Evolutionary conservation across 805 yeast genomes (phyloP).

Genomic region (Starmerella riodocensis): DNA sequence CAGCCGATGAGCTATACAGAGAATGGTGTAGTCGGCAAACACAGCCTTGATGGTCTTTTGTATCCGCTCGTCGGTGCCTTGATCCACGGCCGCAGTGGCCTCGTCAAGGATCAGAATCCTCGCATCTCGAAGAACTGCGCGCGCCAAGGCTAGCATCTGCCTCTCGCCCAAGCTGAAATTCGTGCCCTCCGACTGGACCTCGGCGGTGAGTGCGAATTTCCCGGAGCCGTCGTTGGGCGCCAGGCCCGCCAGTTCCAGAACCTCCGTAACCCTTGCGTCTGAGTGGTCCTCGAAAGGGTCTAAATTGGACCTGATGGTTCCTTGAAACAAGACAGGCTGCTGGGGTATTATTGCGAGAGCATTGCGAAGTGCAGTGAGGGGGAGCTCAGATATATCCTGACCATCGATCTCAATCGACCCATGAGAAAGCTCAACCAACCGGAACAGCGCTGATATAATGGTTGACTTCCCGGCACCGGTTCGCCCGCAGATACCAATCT

Average conservation of each 20-base stretch:
- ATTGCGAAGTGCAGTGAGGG: conserved; percentile 54
- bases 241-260: conserved; percentile 40
- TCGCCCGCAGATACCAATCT: conserved; percentile 76
- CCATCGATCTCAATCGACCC: conserved; percentile 55
- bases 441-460: conserved; percentile 55
- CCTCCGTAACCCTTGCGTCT: conserved; percentile 54
- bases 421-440: conserved; percentile 44
- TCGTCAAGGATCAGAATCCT: conserved; percentile 56
- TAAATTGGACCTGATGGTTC: conserved; percentile 58
- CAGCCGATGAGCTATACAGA: conserved; percentile 61
- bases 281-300: conserved; percentile 52
- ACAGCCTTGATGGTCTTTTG: conserved; percentile 46
- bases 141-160: conserved; percentile 36
- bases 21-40: conserved; percentile 47
- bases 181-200: conserved; percentile 13
- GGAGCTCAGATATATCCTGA: conserved; percentile 46
- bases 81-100: conserved; percentile 68
- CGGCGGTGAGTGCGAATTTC: conserved; percentile 47
- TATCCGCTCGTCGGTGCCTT: conserved; percentile 52
- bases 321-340: conserved; percentile 73
- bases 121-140: conserved; percentile 52
- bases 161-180: conserved; percentile 17
- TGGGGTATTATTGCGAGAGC: conserved; percentile 72
- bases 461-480: conserved; percentile 84
- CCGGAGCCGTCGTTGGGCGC: conserved; percentile 23